Evolutionary conservation across 169 alveolate genomes (phyloP).

Genomic region (Eimeria sp.): DNA sequence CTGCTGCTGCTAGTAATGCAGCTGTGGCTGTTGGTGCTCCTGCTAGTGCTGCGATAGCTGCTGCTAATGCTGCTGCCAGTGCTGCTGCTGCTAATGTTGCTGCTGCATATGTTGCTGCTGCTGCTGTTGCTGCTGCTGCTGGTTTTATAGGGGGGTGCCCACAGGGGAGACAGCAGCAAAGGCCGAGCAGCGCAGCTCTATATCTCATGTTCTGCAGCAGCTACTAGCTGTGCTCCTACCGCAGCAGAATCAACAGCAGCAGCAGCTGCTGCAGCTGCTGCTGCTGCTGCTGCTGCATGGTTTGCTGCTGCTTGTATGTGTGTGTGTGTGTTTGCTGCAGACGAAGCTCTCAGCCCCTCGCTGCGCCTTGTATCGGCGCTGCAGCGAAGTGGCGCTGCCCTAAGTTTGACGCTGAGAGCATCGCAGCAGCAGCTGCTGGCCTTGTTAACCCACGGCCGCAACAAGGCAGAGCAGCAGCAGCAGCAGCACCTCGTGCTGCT

Average conservation of each 20-base stretch:
- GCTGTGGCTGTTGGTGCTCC: neutral
- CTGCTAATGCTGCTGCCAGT: too few relatives aligned
- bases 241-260: neutral
- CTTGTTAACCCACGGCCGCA: neutral
- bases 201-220: neutral
- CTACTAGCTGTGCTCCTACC: too few relatives aligned
- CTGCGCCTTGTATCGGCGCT: slow-evolving; percentile 1
- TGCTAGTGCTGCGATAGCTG: too few relatives aligned
- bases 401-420: neutral
- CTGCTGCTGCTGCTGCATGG: neutral
- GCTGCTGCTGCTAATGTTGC: too few relatives aligned
- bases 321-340: slow-evolving; percentile 9
- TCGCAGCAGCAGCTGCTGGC: slow-evolving; percentile 54
- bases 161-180: neutral
- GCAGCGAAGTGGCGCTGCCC: neutral
- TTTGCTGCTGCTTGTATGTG: neutral
- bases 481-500: slow-evolving; percentile 32
- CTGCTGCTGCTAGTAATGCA: neutral
- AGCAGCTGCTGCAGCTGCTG: neutral
- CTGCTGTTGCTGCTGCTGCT: too few relatives aligned
- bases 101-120: too few relatives aligned
- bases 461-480: slow-evolving; percentile 26
- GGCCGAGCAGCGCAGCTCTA: neutral
- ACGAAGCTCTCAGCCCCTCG: neutral
- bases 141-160: too few relatives aligned